Conservation (phyloP, 129 eudicot genomes). For the Solidago caesia region DNA sequence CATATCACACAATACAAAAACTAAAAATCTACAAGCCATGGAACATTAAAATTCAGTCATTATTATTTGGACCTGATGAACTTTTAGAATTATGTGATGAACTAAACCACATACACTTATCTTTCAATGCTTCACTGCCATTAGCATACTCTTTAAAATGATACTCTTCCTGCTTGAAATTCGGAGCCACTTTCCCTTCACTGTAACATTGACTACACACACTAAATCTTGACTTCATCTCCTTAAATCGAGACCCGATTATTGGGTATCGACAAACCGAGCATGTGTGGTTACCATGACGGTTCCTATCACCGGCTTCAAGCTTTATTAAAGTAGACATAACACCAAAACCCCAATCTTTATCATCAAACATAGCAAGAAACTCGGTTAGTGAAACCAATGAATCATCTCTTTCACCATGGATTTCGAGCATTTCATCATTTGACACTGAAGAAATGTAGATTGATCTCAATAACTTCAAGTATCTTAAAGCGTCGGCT, state of each 20-base stretch:
- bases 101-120: conserved; percentile 86
- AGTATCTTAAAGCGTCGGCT: conserved; percentile 58
- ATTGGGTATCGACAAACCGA: conserved; percentile 82
- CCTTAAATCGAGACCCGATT: conserved; percentile 85
- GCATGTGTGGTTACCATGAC: conserved; percentile 73
- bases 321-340: conserved; percentile 74
- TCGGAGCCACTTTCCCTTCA: conserved; percentile 89
- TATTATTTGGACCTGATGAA: conserved; percentile 16
- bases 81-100: conserved; percentile 44
- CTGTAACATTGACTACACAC: conserved; percentile 83
- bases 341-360: conserved; percentile 78
- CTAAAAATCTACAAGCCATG: conserved; percentile 16
- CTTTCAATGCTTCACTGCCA: conserved; percentile 81
- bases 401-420: conserved; percentile 70
- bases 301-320: conserved; percentile 73
- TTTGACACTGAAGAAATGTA: conserved; percentile 65
- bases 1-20: conserved; percentile 20
- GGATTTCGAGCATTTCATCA: conserved; percentile 67
- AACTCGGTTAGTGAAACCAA: conserved; percentile 65
- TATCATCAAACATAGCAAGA: conserved; percentile 83
- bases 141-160: conserved; percentile 72
- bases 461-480: conserved; percentile 73
- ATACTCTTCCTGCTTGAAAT: conserved; percentile 75
- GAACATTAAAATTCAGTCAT: conserved; percentile 8
- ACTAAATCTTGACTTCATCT: conserved; percentile 70